Percentiles rank a stretch among this genome's conserved stretches.
Evolutionary conservation across 495 filamentous ascomycete genomes (phyloP).

Genomic region (Penicillium cosmopolitanum): DNA sequence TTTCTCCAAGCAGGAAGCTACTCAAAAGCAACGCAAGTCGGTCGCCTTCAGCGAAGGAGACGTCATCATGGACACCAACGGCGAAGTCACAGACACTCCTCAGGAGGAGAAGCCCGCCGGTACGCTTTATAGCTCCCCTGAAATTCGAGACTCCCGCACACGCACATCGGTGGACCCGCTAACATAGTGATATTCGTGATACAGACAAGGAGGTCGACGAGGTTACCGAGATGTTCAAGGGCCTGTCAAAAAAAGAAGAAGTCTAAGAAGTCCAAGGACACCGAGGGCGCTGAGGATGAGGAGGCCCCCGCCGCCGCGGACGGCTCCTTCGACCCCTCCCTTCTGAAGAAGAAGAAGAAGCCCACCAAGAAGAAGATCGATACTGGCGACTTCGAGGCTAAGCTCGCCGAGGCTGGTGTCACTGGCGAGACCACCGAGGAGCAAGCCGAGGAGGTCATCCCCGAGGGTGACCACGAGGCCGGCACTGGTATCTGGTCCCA

Average conservation of each 20-base stretch:
- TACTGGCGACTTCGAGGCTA: conserved; percentile 77
- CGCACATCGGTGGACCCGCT: conserved; percentile 11
- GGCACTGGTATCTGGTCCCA: conserved; percentile 95
- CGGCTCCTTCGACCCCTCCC: conserved; percentile 71
- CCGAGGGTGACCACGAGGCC: conserved; percentile 78
- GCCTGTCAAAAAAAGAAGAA: conserved; percentile 91
- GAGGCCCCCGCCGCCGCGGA: conserved; percentile 65
- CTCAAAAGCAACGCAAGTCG: conserved; percentile 73
- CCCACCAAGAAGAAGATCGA: conserved; percentile 58
- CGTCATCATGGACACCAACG: conserved; percentile 82
- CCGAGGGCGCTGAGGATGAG: conserved; percentile 56
- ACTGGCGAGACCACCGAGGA: conserved; percentile 53
- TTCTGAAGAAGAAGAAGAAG: conserved; percentile 96
- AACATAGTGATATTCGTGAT: conserved; percentile 12
- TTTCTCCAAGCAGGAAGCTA: conserved; percentile 32
- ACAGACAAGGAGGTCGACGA: conserved; percentile 71
- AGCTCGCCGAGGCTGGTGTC: conserved; percentile 76
- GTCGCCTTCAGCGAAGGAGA: conserved; percentile 87
- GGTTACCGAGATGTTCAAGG: conserved; percentile 75
- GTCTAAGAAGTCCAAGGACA: conserved; percentile 65
- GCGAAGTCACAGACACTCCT: conserved; percentile 72
- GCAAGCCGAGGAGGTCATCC: conserved; percentile 49
- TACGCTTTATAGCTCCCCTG: conserved; percentile 16
- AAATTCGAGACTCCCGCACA: conserved; percentile 3
- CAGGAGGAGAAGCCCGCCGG: conserved; percentile 62